Percentiles rank a stretch among this genome's conserved stretches.
Conservation (phyloP, 2,329 filamentous ascomycete species). For the Nemania sp. region DNA sequence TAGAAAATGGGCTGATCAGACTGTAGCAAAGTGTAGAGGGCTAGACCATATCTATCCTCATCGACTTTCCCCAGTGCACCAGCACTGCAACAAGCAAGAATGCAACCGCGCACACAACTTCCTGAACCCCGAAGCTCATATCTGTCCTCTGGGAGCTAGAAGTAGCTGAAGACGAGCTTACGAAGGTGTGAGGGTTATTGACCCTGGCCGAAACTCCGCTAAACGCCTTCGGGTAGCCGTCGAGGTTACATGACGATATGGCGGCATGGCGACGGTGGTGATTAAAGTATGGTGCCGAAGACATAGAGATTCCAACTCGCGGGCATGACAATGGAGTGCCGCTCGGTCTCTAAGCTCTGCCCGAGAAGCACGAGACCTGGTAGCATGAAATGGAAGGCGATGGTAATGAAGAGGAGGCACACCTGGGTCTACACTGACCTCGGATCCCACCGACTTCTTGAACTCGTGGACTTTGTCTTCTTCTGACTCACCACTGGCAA, state of each 20-base stretch:
- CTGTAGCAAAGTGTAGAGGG: conserved; percentile 41
- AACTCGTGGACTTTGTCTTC: conserved; percentile 41
- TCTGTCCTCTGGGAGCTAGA: conserved; percentile 50
- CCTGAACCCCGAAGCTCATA: conserved; percentile 53
- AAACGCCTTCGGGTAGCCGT: conserved; percentile 59
- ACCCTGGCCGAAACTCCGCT: conserved; percentile 59
- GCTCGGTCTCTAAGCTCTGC: conserved; percentile 53
- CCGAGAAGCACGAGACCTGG: conserved; percentile 57
- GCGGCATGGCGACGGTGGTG: conserved; percentile 55
- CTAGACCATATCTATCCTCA: conserved; percentile 44
- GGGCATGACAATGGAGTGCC: conserved; percentile 57
- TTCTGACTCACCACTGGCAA: background rate
- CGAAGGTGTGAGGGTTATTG: conserved; percentile 53
- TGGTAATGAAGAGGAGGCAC: conserved; percentile 53
- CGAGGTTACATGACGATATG: conserved; percentile 56
- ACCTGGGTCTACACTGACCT: conserved; percentile 50
- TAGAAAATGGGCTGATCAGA: conserved; percentile 9
- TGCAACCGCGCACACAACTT: conserved; percentile 45
- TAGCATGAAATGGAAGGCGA: conserved; percentile 54
- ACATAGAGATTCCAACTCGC: conserved; percentile 59
- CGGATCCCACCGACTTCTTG: conserved; percentile 45
- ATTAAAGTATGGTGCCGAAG: conserved; percentile 62
- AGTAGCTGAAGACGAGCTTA: conserved; percentile 57
- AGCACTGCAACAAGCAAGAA: conserved; percentile 44
- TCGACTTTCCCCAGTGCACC: conserved; percentile 44